A percentile compares a stretch with the other conserved stretches of the same genome.
These are phyloP conservation scores for Gaertneriomyces semiglobifer DNA, from an alignment of 192 early-diverging fungal species.

Conservation along the genomic window DNA sequence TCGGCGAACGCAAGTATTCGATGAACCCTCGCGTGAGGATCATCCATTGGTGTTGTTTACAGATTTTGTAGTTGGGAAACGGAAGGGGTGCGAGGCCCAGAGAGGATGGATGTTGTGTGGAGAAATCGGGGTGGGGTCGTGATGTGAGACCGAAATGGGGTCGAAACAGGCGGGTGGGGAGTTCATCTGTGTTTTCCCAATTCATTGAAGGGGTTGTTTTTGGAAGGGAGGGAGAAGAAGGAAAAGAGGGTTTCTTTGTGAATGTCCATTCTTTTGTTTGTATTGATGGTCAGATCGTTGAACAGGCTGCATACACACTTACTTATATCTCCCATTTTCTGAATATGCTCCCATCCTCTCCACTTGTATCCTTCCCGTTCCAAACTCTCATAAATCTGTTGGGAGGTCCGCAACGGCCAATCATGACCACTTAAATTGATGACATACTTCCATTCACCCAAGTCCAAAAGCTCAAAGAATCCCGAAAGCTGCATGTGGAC, in stretches of 20 bases:
- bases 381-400: constrained; percentile 34
- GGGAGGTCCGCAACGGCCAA: constrained; percentile 38
- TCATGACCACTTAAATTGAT: constrained; percentile 48
- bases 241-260: too few species aligned
- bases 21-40: constrained; percentile 38
- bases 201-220: too few species aligned
- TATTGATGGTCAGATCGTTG: not conserved
- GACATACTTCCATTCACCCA: constrained; percentile 55
- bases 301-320: not conserved
- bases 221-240: too few species aligned
- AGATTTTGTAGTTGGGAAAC: too few species aligned
- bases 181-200: too few species aligned
- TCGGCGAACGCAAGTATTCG: constrained; percentile 23
- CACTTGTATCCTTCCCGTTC: not conserved
- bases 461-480: constrained; percentile 47
- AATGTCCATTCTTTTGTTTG: too few species aligned
- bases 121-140: too few species aligned
- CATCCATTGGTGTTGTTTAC: constrained; percentile 53
- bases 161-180: too few species aligned
- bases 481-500: constrained; percentile 47
- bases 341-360: constrained; percentile 30
- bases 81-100: too few species aligned
- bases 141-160: too few species aligned
- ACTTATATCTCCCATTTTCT: constrained; percentile 36
- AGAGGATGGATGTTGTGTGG: too few species aligned